Evolutionary conservation across 2,329 filamentous ascomycete species (phyloP), one percentile per base, ranked within the genome.

Genomic region (Cladosporium cucumerinum): DNA sequence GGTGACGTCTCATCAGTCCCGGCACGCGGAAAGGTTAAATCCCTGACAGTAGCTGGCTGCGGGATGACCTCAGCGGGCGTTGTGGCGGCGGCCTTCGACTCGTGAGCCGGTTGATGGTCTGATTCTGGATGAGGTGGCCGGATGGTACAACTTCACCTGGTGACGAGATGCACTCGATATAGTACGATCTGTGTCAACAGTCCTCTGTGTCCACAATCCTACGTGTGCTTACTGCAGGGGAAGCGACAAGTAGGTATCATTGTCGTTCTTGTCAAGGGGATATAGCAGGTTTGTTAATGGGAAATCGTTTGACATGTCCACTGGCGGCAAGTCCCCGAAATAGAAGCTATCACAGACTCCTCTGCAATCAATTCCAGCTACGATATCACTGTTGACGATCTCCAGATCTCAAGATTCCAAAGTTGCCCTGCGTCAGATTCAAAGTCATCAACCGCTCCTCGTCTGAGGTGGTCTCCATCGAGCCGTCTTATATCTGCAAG

Each of bases 21-120:
- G 54, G 54, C 54, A 36, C 21, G 32, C 32, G 54, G 54, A 32
- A 57, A 32, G 54, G 54, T 23, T 21, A 28, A 54, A 57, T 57
- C 54, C 54, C 32, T 57, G 54, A 57, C 54, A 39, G 32, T 34
- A 34, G 54, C n/a, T 34, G 11, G 11, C 54, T 57, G 54, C 54
- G 30, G 14, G 23, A 57, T 57, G 54, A 57, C 28, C 26, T 54
- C 51, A 54, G 18, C 21, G 32, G 54, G 12, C 30, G n/a, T 23
- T 23, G 23, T 25, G 28, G 54, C 18, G n/a, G 32, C 23, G 23
- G 18, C 18, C n/a, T 57, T 57, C 39, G 54, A 57, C 23, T 57
- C 30, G 54, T 26, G 11, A 32, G 12, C 48, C 21, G 32, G 23
- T 57, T 21, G 54, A 23, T 23, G 54, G 39, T 57, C 54, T 36